Percentiles rank a stretch among this genome's conserved stretches.
These are phyloP conservation scores for Colletotrichum graminicola DNA, from an alignment of 2,329 filamentous ascomycete species.

Conservation along the genomic window DNA sequence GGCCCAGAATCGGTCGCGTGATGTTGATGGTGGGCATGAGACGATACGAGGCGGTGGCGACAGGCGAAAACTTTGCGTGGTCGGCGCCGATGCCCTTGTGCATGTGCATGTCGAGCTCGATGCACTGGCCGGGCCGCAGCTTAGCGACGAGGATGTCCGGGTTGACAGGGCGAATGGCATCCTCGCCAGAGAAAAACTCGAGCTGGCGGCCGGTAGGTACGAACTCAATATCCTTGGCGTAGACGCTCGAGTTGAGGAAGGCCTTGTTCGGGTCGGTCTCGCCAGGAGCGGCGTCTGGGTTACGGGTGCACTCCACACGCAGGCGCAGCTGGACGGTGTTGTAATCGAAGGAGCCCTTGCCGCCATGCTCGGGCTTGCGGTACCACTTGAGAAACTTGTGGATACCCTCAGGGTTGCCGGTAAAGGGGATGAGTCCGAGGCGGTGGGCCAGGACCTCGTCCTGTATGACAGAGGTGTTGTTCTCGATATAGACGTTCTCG, in stretches of 20 bases:
- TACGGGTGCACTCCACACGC: slow-evolving; percentile 83
- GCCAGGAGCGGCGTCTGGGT: slow-evolving; percentile 75
- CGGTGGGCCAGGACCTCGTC: slow-evolving; percentile 95
- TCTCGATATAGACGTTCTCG: slow-evolving; percentile 91
- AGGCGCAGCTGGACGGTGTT: slow-evolving; percentile 89
- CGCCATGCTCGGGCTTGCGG: slow-evolving; percentile 74
- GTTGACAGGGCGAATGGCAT: slow-evolving; percentile 81
- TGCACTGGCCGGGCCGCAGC: slow-evolving; percentile 88
- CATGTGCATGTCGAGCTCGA: slow-evolving; percentile 90
- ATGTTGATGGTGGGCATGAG: slow-evolving; percentile 91
- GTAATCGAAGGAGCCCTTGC: slow-evolving; percentile 78
- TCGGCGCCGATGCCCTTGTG: slow-evolving; percentile 94
- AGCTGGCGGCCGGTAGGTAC: slow-evolving; percentile 79
- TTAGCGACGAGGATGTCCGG: slow-evolving; percentile 96
- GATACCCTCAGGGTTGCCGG: slow-evolving; percentile 81
- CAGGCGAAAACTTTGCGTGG: slow-evolving; percentile 97
- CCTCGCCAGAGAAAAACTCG: slow-evolving; percentile 73
- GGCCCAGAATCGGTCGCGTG: slow-evolving; percentile 82
- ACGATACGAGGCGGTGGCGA: slow-evolving; percentile 93
- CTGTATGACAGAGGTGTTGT: slow-evolving; percentile 98
- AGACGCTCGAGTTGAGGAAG: slow-evolving; percentile 88
- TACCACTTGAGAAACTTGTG: slow-evolving; percentile 84
- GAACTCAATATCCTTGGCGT: slow-evolving; percentile 83
- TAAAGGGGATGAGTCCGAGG: slow-evolving; percentile 90
- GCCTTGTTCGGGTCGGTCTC: slow-evolving; percentile 87